phyloP scores from a whole-genome alignment of 129 eudicot species.

The Artemisia tridentata region DNA sequence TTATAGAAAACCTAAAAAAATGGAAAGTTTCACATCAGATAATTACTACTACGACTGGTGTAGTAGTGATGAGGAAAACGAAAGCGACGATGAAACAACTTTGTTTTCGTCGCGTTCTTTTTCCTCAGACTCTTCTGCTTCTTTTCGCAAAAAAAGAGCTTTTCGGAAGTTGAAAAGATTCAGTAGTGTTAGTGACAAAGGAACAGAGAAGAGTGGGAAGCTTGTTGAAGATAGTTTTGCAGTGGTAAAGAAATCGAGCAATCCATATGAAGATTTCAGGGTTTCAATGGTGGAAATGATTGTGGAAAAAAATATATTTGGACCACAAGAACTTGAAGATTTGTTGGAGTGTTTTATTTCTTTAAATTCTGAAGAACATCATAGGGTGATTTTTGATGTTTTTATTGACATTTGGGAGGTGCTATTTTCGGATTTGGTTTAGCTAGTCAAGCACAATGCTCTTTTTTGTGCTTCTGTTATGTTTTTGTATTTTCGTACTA shows the following conservation, averaged over 20 bases:
- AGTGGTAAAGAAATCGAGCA: constrained; percentile 65
- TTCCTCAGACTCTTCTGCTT: constrained; percentile 36
- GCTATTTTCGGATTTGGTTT: constrained; percentile 33
- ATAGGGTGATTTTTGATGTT: constrained; percentile 56
- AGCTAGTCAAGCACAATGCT: too few relatives aligned
- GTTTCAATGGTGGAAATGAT: constrained; percentile 94
- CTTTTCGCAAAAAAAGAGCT: too few relatives aligned
- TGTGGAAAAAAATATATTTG: constrained; percentile 66
- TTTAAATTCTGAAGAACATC: constrained; percentile 64
- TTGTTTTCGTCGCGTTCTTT: constrained; percentile 51
- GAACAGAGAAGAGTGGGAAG: background rate
- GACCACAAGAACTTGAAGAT: constrained; percentile 55
- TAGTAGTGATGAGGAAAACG: constrained; percentile 43
- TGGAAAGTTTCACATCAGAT: constrained; percentile 32
- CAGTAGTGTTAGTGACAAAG: too few relatives aligned
- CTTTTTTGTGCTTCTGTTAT: too few relatives aligned
- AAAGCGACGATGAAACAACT: constrained; percentile 23
- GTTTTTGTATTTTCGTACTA: too few relatives aligned
- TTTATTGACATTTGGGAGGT: constrained; percentile 73
- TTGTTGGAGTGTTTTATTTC: constrained; percentile 60
- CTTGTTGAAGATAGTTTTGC: constrained; percentile 42
- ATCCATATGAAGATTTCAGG: constrained; percentile 78
- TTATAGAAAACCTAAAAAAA: constrained; percentile 30
- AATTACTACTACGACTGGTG: constrained; percentile 39
- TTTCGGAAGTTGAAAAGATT: too few relatives aligned